A percentile compares a stretch with the other conserved stretches of the same genome.
phyloP scores from a whole-genome alignment of 805 yeast species.

The Candida montana region DNA sequence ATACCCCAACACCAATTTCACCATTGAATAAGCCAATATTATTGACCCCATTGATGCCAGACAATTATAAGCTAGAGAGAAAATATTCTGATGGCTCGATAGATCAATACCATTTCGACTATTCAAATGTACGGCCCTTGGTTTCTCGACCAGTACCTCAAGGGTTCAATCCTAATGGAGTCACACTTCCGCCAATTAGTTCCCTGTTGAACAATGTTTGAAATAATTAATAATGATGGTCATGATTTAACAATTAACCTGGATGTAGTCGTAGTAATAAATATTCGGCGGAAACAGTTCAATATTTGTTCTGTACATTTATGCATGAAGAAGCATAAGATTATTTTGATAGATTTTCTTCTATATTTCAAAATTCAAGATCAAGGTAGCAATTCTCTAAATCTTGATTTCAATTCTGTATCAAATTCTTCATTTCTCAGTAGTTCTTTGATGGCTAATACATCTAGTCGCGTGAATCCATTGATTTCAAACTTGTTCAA shows the following conservation, averaged over 20 bases:
- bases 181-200: constrained; percentile 2
- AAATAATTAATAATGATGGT: too few species aligned
- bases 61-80: neutral
- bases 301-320: too few species aligned
- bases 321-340: too few species aligned
- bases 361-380: too few species aligned
- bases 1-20: neutral
- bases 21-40: neutral
- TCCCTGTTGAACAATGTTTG: neutral
- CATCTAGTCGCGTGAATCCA: constrained; percentile 36
- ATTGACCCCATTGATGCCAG: neutral
- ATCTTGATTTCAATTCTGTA: constrained; percentile 10
- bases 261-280: too few species aligned
- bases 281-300: too few species aligned
- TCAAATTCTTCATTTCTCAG: constrained; percentile 14
- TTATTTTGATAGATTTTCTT: too few species aligned
- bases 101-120: constrained; percentile 3
- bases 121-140: neutral
- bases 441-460: constrained; percentile 15
- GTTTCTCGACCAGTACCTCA: neutral
- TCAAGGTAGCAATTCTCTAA: neutral
- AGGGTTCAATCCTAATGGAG: neutral
- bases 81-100: neutral
- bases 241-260: too few species aligned
- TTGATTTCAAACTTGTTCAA: constrained; percentile 35